These are phyloP conservation scores for Takashimella koratensis DNA, from an alignment of 1,284 basidiomycete genomes.

Conservation along the genomic window DNA sequence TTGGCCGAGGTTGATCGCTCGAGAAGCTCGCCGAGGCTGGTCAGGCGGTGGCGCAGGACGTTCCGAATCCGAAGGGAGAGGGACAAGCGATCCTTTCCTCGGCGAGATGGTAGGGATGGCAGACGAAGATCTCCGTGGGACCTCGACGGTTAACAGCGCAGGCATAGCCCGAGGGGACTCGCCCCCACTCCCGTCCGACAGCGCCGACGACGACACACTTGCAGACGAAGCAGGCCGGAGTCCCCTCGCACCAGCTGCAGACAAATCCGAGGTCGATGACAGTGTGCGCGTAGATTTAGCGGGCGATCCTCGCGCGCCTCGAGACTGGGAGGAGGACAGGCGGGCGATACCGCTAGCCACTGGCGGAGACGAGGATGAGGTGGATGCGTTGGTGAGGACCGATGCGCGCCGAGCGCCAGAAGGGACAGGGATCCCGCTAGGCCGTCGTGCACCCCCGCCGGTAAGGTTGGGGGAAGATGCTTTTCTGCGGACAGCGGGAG, in stretches of 20 bases:
- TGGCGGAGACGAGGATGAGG: background rate
- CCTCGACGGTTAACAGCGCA: background rate
- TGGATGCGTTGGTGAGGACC: background rate
- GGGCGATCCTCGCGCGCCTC: background rate
- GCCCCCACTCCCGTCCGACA: background rate
- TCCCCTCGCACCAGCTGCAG: background rate
- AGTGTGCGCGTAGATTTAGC: background rate
- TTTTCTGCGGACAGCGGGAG: background rate
- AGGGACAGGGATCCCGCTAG: background rate
- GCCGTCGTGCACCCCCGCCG: too few relatives aligned
- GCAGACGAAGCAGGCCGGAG: background rate
- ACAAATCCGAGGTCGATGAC: background rate
- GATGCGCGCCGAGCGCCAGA: background rate
- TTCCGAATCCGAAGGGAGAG: background rate
- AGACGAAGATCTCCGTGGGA: background rate
- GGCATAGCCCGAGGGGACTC: background rate
- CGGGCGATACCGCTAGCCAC: background rate
- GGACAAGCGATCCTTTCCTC: background rate
- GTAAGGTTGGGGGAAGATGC: background rate
- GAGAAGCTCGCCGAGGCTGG: background rate
- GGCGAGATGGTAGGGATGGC: background rate
- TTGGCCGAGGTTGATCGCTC: background rate
- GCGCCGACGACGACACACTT: background rate
- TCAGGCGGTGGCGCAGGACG: background rate
- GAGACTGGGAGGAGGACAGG: background rate